phyloP scores from a whole-genome alignment of 73 alveolate genomes.

The Paramecium bursaria region DNA sequence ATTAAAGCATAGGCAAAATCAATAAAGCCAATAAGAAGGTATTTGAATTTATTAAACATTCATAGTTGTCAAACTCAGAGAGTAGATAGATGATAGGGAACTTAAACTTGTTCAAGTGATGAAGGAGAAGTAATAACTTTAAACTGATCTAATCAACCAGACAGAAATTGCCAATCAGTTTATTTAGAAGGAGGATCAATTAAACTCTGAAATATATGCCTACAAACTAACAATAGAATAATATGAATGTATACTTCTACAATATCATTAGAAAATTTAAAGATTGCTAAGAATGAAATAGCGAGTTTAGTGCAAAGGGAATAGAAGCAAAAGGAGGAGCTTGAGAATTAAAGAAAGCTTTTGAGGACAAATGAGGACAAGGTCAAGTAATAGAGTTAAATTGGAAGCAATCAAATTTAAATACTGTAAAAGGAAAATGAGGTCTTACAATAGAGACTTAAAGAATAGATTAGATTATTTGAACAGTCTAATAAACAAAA shows the following conservation, averaged over 20 bases:
- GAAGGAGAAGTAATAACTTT: constrained; percentile 21
- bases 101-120: constrained; percentile 3
- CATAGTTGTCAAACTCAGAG: background rate
- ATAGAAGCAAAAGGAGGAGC: background rate
- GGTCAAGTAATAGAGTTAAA: background rate
- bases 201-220: constrained; percentile 35
- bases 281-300: background rate
- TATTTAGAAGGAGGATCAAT: constrained; percentile 10
- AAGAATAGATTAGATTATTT: background rate
- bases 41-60: background rate
- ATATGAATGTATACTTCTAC: constrained; percentile 7
- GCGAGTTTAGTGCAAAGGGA: background rate
- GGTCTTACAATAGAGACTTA: constrained; percentile 9
- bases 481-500: background rate
- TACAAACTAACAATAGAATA: background rate
- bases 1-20: constrained; percentile 35
- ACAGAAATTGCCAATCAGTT: background rate
- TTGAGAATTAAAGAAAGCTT: background rate
- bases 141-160: background rate
- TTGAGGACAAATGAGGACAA: background rate
- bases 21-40: constrained; percentile 14
- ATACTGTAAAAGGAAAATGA: no score
- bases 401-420: background rate
- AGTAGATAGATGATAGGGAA: constrained; percentile 52
- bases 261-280: background rate